These are phyloP conservation scores for Stromatinia cepivora DNA, from an alignment of 2,329 filamentous ascomycete species.

Conservation along the genomic window DNA sequence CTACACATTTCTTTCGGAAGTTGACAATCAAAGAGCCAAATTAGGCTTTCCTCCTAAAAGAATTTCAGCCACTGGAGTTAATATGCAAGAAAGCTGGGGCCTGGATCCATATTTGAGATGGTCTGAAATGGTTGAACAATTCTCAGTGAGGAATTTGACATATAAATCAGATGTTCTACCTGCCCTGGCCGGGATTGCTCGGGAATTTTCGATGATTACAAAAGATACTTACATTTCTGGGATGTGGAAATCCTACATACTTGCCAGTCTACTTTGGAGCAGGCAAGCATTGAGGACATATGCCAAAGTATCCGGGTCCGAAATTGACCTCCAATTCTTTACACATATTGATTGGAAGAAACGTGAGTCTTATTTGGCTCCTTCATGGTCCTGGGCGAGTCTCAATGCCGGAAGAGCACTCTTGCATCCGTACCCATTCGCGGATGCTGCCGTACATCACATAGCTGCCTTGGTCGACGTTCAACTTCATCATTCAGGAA, in stretches of 20 bases:
- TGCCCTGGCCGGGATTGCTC: slow-evolving; percentile 23
- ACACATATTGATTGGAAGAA: slow-evolving; percentile 23
- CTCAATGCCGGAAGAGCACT: slow-evolving; percentile 25
- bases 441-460: slow-evolving; percentile 13
- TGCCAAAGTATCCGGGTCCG: background rate
- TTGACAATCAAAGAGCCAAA: slow-evolving; percentile 6
- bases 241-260: slow-evolving; percentile 24
- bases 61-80: background rate
- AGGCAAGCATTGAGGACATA: slow-evolving; percentile 5
- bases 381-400: slow-evolving; percentile 28
- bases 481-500: slow-evolving; percentile 6
- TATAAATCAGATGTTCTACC: slow-evolving; percentile 23
- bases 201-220: slow-evolving; percentile 23
- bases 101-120: slow-evolving; percentile 25
- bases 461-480: slow-evolving; percentile 22
- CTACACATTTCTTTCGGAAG: background rate
- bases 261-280: slow-evolving; percentile 22
- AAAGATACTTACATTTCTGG: slow-evolving; percentile 25
- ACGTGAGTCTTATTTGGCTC: slow-evolving; percentile 21
- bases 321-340: slow-evolving; percentile 3
- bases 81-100: slow-evolving; percentile 19
- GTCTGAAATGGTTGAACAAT: slow-evolving; percentile 24
- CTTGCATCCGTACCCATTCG: slow-evolving; percentile 9
- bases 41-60: slow-evolving; percentile 17
- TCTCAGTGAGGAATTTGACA: slow-evolving; percentile 21